Percentiles rank a stretch among this genome's conserved stretches.
These are phyloP conservation scores for Acorus gramineus DNA, from an alignment of 106 monocot genomes.

Conservation along the genomic window DNA sequence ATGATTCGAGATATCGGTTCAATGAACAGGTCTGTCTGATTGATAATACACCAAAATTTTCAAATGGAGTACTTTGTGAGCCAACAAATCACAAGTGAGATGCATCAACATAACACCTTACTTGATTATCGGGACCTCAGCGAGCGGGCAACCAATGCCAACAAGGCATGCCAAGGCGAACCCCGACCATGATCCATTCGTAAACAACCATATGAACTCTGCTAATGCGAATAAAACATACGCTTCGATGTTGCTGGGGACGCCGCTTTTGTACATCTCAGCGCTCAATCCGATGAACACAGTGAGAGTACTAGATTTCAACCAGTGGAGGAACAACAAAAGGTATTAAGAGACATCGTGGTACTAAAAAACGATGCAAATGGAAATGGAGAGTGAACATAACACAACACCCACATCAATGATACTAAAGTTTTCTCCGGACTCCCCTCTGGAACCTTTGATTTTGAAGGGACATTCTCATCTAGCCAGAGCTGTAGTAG, in stretches of 20 bases:
- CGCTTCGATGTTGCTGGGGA: slow-evolving; percentile 48
- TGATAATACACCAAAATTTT: too few relatives aligned
- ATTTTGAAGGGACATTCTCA: slow-evolving; percentile 24
- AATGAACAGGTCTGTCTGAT: too few relatives aligned
- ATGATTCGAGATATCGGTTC: too few relatives aligned
- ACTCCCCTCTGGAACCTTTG: slow-evolving; percentile 23
- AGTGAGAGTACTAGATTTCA: slow-evolving; percentile 26
- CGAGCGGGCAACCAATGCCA: slow-evolving; percentile 45
- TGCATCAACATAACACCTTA: slow-evolving; percentile 1
- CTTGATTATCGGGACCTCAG: slow-evolving; percentile 80
- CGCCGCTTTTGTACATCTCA: slow-evolving; percentile 59
- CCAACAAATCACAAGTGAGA: background rate
- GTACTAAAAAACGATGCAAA: too few relatives aligned
- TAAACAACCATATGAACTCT: slow-evolving; percentile 50
- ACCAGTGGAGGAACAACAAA: background rate
- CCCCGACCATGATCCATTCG: slow-evolving; percentile 56
- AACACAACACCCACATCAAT: slow-evolving; percentile 32
- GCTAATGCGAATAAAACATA: slow-evolving; percentile 55
- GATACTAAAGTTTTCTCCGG: slow-evolving; percentile 32
- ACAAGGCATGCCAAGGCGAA: slow-evolving; percentile 58
- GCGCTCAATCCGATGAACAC: slow-evolving; percentile 60
- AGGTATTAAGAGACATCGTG: too few relatives aligned
- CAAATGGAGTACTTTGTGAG: background rate
- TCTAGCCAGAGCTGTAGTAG: slow-evolving; percentile 53
- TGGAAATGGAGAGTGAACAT: background rate